Conservation (phyloP, 2,329 filamentous ascomycete genomes). For the Diaporthe eres region DNA sequence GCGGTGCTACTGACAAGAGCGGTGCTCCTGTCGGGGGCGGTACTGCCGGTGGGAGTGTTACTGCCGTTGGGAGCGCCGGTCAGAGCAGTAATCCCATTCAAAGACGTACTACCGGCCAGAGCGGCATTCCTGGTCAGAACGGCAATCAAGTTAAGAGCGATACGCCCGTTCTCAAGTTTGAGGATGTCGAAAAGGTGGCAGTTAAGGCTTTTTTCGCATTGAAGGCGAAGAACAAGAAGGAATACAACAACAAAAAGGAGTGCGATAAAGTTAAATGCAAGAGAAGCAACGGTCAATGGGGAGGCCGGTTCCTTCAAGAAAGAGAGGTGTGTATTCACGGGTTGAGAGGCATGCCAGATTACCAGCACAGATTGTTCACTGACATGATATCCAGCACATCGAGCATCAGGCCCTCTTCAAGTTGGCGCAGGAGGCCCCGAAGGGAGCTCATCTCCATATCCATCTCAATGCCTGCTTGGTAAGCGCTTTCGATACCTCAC, state of each 20-base stretch:
- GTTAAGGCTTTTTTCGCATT: rapidly evolving
- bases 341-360: no score
- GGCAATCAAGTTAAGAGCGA: no score
- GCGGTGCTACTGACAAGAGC: no score
- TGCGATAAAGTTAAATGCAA: not conserved
- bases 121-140: no score
- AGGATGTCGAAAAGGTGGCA: not conserved
- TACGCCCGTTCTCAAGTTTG: not conserved
- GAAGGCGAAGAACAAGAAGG: not conserved
- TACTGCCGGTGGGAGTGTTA: no score
- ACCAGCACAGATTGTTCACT: not conserved
- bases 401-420: constrained; percentile 68
- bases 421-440: constrained; percentile 73
- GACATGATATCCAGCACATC: constrained; percentile 51
- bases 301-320: not conserved
- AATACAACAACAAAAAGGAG: not conserved
- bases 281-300: not conserved
- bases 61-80: no score
- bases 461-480: constrained; percentile 79
- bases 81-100: no score
- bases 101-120: no score
- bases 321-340: not conserved
- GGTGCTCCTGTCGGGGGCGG: no score
- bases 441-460: constrained; percentile 80
- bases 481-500: not conserved